Evolutionary conservation across 208 protist species (phyloP), one percentile per base, ranked within the genome.

Genomic region (Phytomonas francai): DNA sequence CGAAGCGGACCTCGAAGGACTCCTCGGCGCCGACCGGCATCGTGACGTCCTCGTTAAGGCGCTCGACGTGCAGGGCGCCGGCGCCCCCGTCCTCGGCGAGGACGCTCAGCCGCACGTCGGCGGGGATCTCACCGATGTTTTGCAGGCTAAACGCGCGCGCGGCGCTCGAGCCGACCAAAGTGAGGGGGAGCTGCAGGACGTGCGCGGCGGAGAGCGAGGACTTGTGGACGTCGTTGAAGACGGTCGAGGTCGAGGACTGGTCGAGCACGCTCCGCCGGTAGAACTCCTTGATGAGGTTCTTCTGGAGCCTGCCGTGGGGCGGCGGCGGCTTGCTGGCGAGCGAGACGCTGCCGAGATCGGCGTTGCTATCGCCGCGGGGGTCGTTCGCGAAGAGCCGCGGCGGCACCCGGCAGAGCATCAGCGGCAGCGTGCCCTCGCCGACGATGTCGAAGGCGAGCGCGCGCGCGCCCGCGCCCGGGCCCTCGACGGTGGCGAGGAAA

Each of bases 401-500:
- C n/a, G n/a, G n/a, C n/a, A n/a, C n/a, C n/a, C n/a, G n/a, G n/a
- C n/a, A 78, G 73, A 88, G 93, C 7, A 84, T 77, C 74, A 97
- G 70, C 12, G 94, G 90, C 19, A 92, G 68, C 28, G 92, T 73
- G 16, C 88, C 88, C 60, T 80, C 76, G 16, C 19, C 31, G 5
- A 28, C 49, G 49, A 14, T 79, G 70, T 59, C 67, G 0, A 30
- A 19, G 27, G 73, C 70, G 29, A 25, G 39, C 9, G n/a, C 49
- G 31, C 63, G 92, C 31, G 78, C 73, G 16, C 76, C 72, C 65
- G 92, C 82, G 1, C 68, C 83, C n/a, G 78, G 83, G 63, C 79
- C 84, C 57, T 97, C 89, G 8, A 98, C 97, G 7, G 65, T 71
- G 4, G 97, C 97, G 22, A 97, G 81, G 72, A 99, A 96, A 12